Conservation (phyloP, 495 filamentous ascomycete species). For the Trichoderma parareesei region DNA sequence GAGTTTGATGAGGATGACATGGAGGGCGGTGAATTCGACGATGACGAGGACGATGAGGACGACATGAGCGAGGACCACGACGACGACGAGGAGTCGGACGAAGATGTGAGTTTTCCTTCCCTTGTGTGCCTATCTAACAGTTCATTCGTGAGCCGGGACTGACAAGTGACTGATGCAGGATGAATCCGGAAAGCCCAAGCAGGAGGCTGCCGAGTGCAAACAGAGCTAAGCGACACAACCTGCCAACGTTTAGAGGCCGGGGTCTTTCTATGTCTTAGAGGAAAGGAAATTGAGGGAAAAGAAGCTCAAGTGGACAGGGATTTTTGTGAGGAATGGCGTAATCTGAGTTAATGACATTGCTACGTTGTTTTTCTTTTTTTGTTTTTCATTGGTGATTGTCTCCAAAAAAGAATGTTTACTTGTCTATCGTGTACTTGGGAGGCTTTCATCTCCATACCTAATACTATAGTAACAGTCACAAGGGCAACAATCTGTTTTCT, state of each 20-base stretch:
- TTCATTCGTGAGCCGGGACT: neutral
- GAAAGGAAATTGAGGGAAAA: neutral
- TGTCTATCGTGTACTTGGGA: neutral
- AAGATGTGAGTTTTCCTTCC: constrained; percentile 61
- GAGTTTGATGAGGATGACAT: constrained; percentile 86
- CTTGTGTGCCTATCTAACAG: constrained; percentile 6
- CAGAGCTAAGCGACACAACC: constrained; percentile 63
- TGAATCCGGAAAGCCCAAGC: constrained; percentile 92
- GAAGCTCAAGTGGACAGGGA: neutral
- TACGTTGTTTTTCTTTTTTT: neutral
- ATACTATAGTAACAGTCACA: neutral
- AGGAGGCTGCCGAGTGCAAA: constrained; percentile 99
- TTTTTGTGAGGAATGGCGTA: neutral
- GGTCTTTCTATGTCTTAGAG: neutral
- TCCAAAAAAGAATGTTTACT: constrained; percentile 3
- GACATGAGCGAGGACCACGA: constrained; percentile 80
- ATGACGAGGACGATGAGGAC: constrained; percentile 78
- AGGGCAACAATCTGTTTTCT: neutral
- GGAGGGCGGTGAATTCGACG: constrained; percentile 77
- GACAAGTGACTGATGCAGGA: constrained; percentile 48
- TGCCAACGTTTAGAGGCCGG: neutral
- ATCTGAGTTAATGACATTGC: constrained; percentile 6
- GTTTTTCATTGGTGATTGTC: constrained; percentile 3
- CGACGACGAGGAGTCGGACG: constrained; percentile 83
- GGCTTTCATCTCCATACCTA: neutral